Base-by-base conservation (phyloP, 805 yeast species). In the Yamadazyma endophytica region DNA sequence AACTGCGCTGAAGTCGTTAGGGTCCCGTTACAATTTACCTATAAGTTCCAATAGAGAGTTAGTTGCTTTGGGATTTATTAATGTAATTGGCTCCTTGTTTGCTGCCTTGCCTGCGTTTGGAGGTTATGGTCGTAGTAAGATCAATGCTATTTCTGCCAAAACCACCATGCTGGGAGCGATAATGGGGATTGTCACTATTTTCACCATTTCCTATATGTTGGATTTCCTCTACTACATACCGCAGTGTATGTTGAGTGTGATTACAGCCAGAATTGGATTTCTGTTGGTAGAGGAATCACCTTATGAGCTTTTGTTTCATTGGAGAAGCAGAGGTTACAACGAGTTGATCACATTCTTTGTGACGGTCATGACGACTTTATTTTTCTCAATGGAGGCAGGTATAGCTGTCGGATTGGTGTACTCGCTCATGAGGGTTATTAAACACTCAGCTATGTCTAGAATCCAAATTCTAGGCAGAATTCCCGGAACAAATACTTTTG, bases 121-220 rank as follows among this genome's bases (percentile, higher is more conserved):
- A 7, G 97, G 97, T 0, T 90, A 89, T 50, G 97, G 96, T 2
- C 72, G 97, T 47, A 82, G 95, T 12, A 88, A 84, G 48, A 79
- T 90, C 36, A 90, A 90, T 59, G 82, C 89, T 1, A 63, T 87
- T 31, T 77, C 88, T 9, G 97, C 94, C 0, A 76, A 75, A 42
- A 84, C 96, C 0, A 89, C 89, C 8, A 64, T 81, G 51, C 74
- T 92, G n/a, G 95, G 95, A 0, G 76, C 78, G 4, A 73, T 84
- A 8, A 82, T 89, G 81, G 90, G 95, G 0, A n/a, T 75, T 2
- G 64, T 80, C 4, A 81, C 96, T 0, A 56, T 88, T 27, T 40
- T 85, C 12, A 79, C 86, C 4, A 75, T 82, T 0, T 62, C 64
- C 25, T 79, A 62, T 37, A 56, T 87, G 25, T 58, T 87, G 48